A percentile compares a stretch with the other conserved stretches of the same genome.
These are phyloP conservation scores for Ogataea salicorniae DNA, from an alignment of 805 yeast species.

Conservation along the genomic window DNA sequence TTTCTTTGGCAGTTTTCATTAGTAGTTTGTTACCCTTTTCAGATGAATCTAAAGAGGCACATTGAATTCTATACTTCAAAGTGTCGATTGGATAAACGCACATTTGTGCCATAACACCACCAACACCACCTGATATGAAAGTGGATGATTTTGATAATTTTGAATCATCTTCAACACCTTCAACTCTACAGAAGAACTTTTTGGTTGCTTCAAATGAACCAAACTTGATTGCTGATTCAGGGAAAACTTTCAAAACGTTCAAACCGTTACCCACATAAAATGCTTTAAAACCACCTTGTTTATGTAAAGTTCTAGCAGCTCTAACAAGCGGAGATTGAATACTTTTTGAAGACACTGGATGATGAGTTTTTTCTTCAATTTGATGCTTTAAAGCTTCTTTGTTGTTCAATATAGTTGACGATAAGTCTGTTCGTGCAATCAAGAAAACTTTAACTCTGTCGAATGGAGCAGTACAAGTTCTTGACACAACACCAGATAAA, in stretches of 20 bases:
- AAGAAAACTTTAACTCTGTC: constrained; percentile 91
- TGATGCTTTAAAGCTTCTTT: constrained; percentile 34
- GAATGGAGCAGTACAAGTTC: constrained; percentile 96
- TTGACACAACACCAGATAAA: constrained; percentile 87
- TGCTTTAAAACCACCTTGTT: constrained; percentile 80
- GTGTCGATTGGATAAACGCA: constrained; percentile 96
- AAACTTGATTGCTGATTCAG: constrained; percentile 95
- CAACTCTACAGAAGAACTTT: constrained; percentile 62
- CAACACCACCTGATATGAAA: constrained; percentile 90
- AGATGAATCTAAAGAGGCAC: constrained; percentile 70
- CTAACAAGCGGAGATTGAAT: constrained; percentile 71
- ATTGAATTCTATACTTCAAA: constrained; percentile 85
- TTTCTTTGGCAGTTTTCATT: constrained; percentile 62
- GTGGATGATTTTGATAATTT: constrained; percentile 73
- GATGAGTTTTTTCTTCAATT: constrained; percentile 37
- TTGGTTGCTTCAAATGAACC: constrained; percentile 92
- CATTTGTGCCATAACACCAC: constrained; percentile 91
- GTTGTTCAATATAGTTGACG: constrained; percentile 62
- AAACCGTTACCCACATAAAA: constrained; percentile 95
- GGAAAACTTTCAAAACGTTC: constrained; percentile 89
- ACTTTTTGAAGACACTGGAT: constrained; percentile 35
- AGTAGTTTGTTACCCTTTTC: constrained; percentile 59
- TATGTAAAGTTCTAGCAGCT: constrained; percentile 77
- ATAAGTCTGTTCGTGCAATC: constrained; percentile 82
- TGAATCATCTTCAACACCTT: constrained; percentile 67